phyloP scores from a whole-genome alignment of 164 flowering plant species.

The Amborella trichopoda region DNA sequence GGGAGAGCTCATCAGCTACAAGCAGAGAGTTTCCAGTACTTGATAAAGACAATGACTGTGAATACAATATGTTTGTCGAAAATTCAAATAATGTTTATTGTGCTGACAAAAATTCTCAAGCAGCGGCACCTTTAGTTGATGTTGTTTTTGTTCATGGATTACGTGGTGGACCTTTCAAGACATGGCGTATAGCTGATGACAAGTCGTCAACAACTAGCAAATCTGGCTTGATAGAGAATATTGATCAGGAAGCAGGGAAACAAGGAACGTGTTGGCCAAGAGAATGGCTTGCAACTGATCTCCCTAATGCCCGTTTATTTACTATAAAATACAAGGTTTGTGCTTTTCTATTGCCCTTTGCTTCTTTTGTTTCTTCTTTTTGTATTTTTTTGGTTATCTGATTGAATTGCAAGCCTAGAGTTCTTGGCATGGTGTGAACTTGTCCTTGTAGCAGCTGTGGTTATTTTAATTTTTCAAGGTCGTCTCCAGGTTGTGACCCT shows the following conservation, averaged over 20 bases:
- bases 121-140: constrained; percentile 45
- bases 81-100: constrained; percentile 9
- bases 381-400: too few species aligned
- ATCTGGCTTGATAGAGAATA: constrained; percentile 90
- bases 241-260: constrained; percentile 95
- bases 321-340: constrained; percentile 89
- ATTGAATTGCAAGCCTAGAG: too few species aligned
- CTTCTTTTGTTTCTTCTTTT: constrained; percentile 1
- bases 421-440: background rate
- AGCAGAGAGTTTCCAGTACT: constrained; percentile 2
- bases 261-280: constrained; percentile 94
- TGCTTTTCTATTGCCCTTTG: constrained; percentile 2
- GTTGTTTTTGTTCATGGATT: constrained; percentile 92
- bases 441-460: constrained; percentile 12
- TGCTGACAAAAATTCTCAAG: constrained; percentile 12
- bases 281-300: constrained; percentile 92
- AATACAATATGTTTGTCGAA: constrained; percentile 3
- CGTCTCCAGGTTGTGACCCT: constrained; percentile 23
- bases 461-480: constrained; percentile 18
- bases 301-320: constrained; percentile 84
- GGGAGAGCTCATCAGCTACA: constrained; percentile 2
- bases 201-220: constrained; percentile 67
- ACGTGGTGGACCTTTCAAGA: constrained; percentile 91
- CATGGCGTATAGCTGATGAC: constrained; percentile 91
- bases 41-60: constrained; percentile 14